Conservation (phyloP, 73 alveolate genomes). For the Diophrys appendiculata region DNA sequence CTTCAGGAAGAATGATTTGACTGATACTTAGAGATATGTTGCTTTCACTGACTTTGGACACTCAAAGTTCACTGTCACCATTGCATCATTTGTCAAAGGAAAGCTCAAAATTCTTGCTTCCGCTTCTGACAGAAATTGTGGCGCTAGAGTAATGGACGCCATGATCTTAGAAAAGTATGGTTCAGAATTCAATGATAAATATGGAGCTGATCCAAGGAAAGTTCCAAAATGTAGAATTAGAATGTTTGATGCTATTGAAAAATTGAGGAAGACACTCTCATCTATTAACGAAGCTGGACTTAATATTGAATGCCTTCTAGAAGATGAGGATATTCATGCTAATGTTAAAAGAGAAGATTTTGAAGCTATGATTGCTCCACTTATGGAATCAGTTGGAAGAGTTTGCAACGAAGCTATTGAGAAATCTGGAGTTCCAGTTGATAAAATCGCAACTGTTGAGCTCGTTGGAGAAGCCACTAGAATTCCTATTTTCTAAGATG, state of each 20-base stretch:
- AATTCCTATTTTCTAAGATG: constrained; percentile 90
- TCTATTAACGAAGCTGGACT: constrained; percentile 89
- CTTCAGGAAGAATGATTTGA: constrained; percentile 89
- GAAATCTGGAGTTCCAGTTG: constrained; percentile 62
- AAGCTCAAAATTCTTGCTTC: constrained; percentile 81
- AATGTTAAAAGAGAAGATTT: constrained; percentile 88
- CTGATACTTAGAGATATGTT: constrained; percentile 85
- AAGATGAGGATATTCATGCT: constrained; percentile 90
- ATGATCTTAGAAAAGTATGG: constrained; percentile 79
- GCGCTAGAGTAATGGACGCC: constrained; percentile 95
- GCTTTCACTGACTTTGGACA: constrained; percentile 97
- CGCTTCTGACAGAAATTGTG: constrained; percentile 89
- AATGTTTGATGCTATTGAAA: constrained; percentile 91
- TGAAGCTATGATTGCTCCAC: constrained; percentile 73
- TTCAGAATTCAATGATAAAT: constrained; percentile 77
- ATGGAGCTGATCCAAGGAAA: constrained; percentile 84
- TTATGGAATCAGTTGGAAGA: constrained; percentile 56
- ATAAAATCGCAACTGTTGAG: constrained; percentile 88
- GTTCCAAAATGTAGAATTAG: constrained; percentile 83
- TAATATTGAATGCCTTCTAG: constrained; percentile 87
- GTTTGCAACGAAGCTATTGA: constrained; percentile 67
- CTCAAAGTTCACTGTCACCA: constrained; percentile 83
- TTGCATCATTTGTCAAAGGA: constrained; percentile 87
- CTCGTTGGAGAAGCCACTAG: constrained; percentile 97
- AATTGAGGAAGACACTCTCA: constrained; percentile 88